phyloP scores from a whole-genome alignment of 352 stramenopile genomes.

The Peronospora farinosa region DNA sequence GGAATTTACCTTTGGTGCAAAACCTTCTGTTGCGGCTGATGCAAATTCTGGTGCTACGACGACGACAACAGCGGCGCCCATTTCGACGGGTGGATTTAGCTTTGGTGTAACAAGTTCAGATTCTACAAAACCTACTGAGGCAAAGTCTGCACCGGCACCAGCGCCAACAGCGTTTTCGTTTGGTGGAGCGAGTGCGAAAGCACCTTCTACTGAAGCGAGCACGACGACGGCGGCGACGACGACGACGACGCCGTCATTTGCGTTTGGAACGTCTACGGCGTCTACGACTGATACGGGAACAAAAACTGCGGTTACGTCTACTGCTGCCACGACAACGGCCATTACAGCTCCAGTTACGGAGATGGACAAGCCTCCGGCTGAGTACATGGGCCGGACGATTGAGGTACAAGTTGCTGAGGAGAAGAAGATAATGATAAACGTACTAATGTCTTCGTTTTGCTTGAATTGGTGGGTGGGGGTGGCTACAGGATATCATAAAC shows the following conservation, averaged over 20 bases:
- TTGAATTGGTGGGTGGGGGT: not conserved
- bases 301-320: slow-evolving; percentile 14
- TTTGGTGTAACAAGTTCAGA: slow-evolving; percentile 19
- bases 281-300: slow-evolving; percentile 17
- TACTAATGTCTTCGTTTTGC: not conserved
- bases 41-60: slow-evolving; percentile 2
- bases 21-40: slow-evolving; percentile 6
- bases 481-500: slow-evolving; percentile 80
- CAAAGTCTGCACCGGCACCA: slow-evolving; percentile 15
- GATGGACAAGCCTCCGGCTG: slow-evolving; percentile 63
- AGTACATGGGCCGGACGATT: slow-evolving; percentile 83
- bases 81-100: slow-evolving; percentile 22
- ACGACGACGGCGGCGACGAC: slow-evolving; percentile 7
- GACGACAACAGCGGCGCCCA: not conserved
- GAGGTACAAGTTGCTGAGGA: slow-evolving; percentile 35
- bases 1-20: slow-evolving; percentile 20
- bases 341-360: slow-evolving; percentile 33
- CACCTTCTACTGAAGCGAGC: slow-evolving; percentile 26
- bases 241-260: slow-evolving; percentile 23
- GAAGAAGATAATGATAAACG: not conserved
- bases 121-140: slow-evolving; percentile 11
- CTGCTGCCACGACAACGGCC: slow-evolving; percentile 16
- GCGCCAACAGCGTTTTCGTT: slow-evolving; percentile 30
- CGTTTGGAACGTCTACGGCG: slow-evolving; percentile 25
- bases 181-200: slow-evolving; percentile 11